phyloP scores from a whole-genome alignment of 768 basidiomycete species.

The Lactarius hatsudake region DNA sequence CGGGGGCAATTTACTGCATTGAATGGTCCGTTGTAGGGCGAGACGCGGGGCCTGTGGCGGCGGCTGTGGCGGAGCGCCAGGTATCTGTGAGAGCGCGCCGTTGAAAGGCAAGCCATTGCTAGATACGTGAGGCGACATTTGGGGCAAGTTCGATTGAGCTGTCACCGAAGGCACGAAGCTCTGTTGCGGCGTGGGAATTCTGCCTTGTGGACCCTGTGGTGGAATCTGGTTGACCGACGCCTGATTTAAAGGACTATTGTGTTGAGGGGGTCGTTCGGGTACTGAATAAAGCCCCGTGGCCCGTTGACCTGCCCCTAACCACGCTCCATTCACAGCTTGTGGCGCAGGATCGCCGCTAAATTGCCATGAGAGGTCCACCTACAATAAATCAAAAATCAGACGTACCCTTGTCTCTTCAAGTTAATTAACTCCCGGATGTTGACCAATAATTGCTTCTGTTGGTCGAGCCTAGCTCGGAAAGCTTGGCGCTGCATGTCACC shows the following conservation, averaged over 20 bases:
- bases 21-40: neutral
- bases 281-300: constrained; percentile 10
- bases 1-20: neutral
- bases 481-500: constrained; percentile 11
- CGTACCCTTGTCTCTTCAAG: constrained; percentile 12
- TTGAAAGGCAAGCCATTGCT: constrained; percentile 5
- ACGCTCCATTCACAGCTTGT: constrained; percentile 10
- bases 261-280: constrained; percentile 14
- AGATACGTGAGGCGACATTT: constrained; percentile 16
- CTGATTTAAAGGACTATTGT: constrained; percentile 19
- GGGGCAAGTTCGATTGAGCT: constrained; percentile 14
- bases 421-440: constrained; percentile 5
- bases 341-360: constrained; percentile 17
- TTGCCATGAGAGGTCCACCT: neutral
- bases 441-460: constrained; percentile 1
- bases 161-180: constrained; percentile 9
- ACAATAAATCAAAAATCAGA: neutral
- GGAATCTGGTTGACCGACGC: constrained; percentile 8
- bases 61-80: constrained; percentile 11
- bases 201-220: constrained; percentile 14
- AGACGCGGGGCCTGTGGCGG: constrained; percentile 1
- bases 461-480: neutral
- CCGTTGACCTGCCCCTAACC: constrained; percentile 8
- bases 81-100: neutral
- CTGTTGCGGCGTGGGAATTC: constrained; percentile 19